A percentile compares a stretch with the other conserved stretches of the same genome.
Conservation (phyloP, 2,329 filamentous ascomycete species). For the Daldinia eschscholtzii region DNA sequence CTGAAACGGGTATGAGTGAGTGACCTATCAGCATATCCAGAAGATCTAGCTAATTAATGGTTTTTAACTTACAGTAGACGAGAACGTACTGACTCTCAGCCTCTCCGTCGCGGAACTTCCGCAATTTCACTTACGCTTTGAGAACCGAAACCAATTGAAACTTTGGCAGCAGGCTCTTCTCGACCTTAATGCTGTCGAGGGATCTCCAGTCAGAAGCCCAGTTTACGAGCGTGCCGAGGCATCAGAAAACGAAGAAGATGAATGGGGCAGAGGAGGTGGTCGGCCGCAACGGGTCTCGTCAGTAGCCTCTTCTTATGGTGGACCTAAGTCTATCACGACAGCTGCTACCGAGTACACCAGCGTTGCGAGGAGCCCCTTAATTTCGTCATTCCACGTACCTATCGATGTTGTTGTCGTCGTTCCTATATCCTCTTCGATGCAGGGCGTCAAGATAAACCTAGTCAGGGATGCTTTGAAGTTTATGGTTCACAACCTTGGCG, state of each 20-base stretch:
- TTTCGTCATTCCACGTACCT: conserved; percentile 81
- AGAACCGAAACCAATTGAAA: conserved; percentile 85
- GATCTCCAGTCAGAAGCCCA: conserved; percentile 72
- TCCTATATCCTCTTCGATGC: conserved; percentile 97
- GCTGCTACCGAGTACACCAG: conserved; percentile 93
- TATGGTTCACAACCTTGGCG: conserved; percentile 88
- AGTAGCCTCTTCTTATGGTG: conserved; percentile 84
- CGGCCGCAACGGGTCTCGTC: conserved; percentile 81
- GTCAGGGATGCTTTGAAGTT: conserved; percentile 93
- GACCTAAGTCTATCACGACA: conserved; percentile 84
- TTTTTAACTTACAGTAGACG: conserved; percentile 65
- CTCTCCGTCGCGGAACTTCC: conserved; percentile 93
- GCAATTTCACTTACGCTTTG: conserved; percentile 92
- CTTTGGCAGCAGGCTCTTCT: conserved; percentile 89
- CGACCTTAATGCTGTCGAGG: conserved; percentile 81
- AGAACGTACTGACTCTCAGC: conserved; percentile 87
- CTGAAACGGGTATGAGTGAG: conserved; percentile 71
- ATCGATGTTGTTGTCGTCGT: conserved; percentile 97
- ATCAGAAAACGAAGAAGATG: conserved; percentile 90
- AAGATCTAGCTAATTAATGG: conserved; percentile 51
- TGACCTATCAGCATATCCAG: conserved; percentile 44
- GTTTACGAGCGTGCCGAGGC: conserved; percentile 83
- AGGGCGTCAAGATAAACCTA: conserved; percentile 97
- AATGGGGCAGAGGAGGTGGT: conserved; percentile 75
- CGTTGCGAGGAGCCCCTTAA: conserved; percentile 66